Evolutionary conservation across 768 basidiomycete species (phyloP).

Genomic region (Pulveroboletus ravenelii): DNA sequence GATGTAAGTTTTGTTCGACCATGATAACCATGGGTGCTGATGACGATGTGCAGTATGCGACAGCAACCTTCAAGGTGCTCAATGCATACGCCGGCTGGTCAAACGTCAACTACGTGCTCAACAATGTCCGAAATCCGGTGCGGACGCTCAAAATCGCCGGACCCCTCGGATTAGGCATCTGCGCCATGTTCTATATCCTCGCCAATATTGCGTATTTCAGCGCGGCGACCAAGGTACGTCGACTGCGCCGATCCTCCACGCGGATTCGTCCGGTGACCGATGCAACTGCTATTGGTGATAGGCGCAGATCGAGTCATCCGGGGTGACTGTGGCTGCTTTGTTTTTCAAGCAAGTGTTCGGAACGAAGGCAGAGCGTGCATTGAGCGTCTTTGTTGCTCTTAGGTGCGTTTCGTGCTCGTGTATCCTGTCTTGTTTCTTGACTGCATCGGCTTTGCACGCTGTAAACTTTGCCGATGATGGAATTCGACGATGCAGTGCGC

Average conservation of each 20-base stretch:
- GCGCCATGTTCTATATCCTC: slow-evolving; percentile 48
- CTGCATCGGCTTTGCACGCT: not conserved
- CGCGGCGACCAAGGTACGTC: slow-evolving; percentile 22
- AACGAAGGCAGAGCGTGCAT: slow-evolving; percentile 43
- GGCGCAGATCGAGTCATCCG: slow-evolving; percentile 43
- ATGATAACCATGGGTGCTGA: not conserved
- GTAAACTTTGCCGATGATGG: too few relatives aligned
- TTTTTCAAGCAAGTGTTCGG: slow-evolving; percentile 62
- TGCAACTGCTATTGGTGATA: slow-evolving; percentile 8
- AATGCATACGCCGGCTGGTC: slow-evolving; percentile 51
- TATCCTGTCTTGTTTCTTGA: not conserved
- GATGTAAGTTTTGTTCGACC: slow-evolving; percentile 29
- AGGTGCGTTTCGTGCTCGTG: slow-evolving; percentile 33
- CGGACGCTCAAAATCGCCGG: slow-evolving; percentile 60
- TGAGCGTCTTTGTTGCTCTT: slow-evolving; percentile 55
- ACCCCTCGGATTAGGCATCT: slow-evolving; percentile 53
- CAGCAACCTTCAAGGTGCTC: slow-evolving; percentile 60
- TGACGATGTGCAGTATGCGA: slow-evolving; percentile 44
- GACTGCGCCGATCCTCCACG: too few relatives aligned
- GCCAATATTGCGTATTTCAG: slow-evolving; percentile 59
- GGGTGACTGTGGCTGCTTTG: slow-evolving; percentile 54
- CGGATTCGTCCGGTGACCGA: not conserved
- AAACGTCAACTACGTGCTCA: slow-evolving; percentile 53
- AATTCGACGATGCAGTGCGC: slow-evolving; percentile 25
- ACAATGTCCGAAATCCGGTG: slow-evolving; percentile 56